Base-by-base conservation (phyloP, 2,329 filamentous ascomycete species). In the Fusarium solani-melongenae region DNA sequence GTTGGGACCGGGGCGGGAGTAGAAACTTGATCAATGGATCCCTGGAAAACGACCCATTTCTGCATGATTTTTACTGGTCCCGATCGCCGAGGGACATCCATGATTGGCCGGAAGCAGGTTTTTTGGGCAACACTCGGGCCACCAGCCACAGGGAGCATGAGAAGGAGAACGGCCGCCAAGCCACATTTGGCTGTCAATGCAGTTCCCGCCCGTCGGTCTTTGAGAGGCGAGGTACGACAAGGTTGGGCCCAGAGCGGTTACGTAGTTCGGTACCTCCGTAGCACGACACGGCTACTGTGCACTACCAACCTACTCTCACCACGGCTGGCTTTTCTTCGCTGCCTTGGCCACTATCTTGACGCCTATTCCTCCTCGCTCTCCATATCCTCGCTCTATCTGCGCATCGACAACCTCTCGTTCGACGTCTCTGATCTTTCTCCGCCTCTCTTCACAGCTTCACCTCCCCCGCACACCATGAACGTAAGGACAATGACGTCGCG, bases 31-130 rank as follows among this genome's bases (percentile, higher is more conserved):
- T 67, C 63, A 46, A 46, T 46, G 41, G 41, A 67, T 67, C 61
- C 65, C 31, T 71, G 67, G 39, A 22, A 66, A 74, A 57, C 71
- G 72, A 71, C 70, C 75, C 70, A 75, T 71, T 68, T 78, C 71
- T 78, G 76, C 76, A 81, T 81, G 77, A 81, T 79, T 79, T 79
- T 78, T 74, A 75, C 78, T 77, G 77, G 74, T 71, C 67, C 75
- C 66, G 63, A 66, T 67, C 69, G 65, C 67, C 71, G 73, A 70
- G 67, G 64, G 63, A 67, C 51, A 55, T 68, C 62, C 59, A 53
- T 81, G 76, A 82, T 82, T 82, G 80, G 80, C 38, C 49, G 57
- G 58, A 44, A 46, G 44, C 33, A 49, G 49, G 29, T 46, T 27
- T 22, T 27, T 46, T 71, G 69, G 79, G 63, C 72, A 63, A 59